Percentiles rank a stretch among this genome's conserved stretches.
Evolutionary conservation across 2,329 filamentous ascomycete species (phyloP).

Genomic region (Fusarium xylarioides): DNA sequence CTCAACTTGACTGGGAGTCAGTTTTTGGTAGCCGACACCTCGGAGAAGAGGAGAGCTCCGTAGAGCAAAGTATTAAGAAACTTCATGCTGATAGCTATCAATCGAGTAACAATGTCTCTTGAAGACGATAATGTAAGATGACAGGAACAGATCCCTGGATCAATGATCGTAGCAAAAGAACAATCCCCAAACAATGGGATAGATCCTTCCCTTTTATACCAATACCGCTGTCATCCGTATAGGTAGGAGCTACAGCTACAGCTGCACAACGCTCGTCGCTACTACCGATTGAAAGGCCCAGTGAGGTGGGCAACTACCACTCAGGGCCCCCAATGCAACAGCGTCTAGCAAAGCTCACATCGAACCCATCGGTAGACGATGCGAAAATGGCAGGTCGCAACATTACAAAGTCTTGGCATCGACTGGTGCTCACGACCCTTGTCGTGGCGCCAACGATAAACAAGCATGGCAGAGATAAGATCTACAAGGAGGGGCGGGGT

Average conservation of each 20-base stretch:
- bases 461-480: constrained; percentile 16
- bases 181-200: background rate
- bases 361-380: constrained; percentile 22
- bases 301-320: background rate
- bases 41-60: constrained; percentile 33
- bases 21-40: constrained; percentile 30
- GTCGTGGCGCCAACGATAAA: constrained; percentile 9
- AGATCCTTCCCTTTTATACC: constrained; percentile 24
- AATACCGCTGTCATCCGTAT: background rate
- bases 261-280: background rate
- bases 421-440: constrained; percentile 20
- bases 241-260: constrained; percentile 3
- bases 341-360: background rate
- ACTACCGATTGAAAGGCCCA: background rate
- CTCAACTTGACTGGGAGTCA: constrained; percentile 38
- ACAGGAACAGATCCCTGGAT: background rate
- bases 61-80: constrained; percentile 31
- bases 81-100: constrained; percentile 30
- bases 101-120: background rate
- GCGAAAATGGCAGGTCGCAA: constrained; percentile 40
- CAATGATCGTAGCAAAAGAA: background rate
- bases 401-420: constrained; percentile 29
- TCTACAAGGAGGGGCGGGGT: constrained; percentile 19
- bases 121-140: background rate
- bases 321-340: background rate